These are phyloP conservation scores for Centrapalus pauciflorus DNA, from an alignment of 129 eudicot species.

Conservation along the genomic window DNA sequence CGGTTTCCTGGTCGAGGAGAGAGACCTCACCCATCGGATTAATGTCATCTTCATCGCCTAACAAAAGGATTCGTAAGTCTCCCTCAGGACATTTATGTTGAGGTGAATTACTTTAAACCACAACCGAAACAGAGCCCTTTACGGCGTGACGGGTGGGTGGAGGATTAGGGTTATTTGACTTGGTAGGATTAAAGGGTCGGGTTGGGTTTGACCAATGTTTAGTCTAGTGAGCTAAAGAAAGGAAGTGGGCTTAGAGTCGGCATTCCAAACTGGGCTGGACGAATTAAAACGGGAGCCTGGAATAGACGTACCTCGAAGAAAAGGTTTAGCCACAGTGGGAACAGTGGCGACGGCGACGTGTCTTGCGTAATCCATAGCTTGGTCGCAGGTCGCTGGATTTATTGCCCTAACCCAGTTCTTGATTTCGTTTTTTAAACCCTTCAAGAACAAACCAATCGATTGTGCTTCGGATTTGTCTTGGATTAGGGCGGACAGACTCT, in stretches of 20 bases:
- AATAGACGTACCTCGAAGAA: too few species aligned
- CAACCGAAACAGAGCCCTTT: not conserved
- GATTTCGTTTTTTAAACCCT: not conserved
- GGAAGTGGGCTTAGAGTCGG: too few species aligned
- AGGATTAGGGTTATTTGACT: not conserved
- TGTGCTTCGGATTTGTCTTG: not conserved
- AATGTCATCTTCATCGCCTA: not conserved
- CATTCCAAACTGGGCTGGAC: too few species aligned
- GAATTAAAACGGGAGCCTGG: too few species aligned
- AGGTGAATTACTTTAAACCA: not conserved
- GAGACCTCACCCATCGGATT: not conserved
- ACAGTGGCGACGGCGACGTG: not conserved
- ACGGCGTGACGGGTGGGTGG: not conserved
- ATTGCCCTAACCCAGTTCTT: not conserved
- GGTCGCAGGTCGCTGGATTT: not conserved
- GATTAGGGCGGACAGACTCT: not conserved
- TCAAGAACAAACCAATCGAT: not conserved
- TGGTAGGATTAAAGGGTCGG: not conserved
- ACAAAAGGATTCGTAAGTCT: not conserved
- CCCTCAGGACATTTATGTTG: not conserved
- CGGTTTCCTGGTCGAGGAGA: not conserved
- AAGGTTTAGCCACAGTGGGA: not conserved
- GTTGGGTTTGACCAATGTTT: not conserved
- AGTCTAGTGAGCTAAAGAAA: too few species aligned
- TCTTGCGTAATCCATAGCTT: not conserved